Conservation (phyloP, 2,329 filamentous ascomycete species). For the Colletotrichum lindemuthianum region DNA sequence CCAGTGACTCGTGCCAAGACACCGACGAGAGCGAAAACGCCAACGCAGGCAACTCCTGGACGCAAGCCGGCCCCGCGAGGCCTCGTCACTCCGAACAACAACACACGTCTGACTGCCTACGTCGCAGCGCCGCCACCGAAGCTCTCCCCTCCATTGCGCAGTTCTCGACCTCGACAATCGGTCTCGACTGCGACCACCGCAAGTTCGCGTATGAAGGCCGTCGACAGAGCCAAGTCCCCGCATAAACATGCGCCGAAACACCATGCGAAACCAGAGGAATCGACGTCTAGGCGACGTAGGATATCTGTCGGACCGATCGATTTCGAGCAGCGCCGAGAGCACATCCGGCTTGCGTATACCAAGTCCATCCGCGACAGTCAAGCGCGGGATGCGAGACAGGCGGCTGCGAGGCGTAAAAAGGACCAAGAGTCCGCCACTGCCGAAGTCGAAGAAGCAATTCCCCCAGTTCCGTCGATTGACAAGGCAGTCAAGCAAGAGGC, state of each 20-base stretch:
- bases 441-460: constrained; percentile 44
- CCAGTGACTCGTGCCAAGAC: constrained; percentile 56
- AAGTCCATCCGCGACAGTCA: constrained; percentile 83
- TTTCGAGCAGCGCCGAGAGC: constrained; percentile 83
- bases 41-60: constrained; percentile 47
- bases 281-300: constrained; percentile 57
- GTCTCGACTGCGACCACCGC: constrained; percentile 80
- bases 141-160: constrained; percentile 81
- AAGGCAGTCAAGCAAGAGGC: background rate
- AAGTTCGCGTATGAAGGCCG: constrained; percentile 73
- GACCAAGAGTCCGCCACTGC: constrained; percentile 59
- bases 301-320: constrained; percentile 79
- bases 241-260: constrained; percentile 45
- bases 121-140: constrained; percentile 77
- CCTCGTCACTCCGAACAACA: constrained; percentile 61
- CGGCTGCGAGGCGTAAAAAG: constrained; percentile 63
- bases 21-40: constrained; percentile 56
- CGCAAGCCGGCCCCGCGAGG: constrained; percentile 54
- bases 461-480: constrained; percentile 24
- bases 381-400: constrained; percentile 64
- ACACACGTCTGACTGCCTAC: constrained; percentile 74
- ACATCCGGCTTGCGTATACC: constrained; percentile 86
- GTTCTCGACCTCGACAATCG: constrained; percentile 82
- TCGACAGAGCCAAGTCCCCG: constrained; percentile 65
- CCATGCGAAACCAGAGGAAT: constrained; percentile 49